phyloP scores from a whole-genome alignment of 164 flowering plant genomes.

The Litsea cubeba region DNA sequence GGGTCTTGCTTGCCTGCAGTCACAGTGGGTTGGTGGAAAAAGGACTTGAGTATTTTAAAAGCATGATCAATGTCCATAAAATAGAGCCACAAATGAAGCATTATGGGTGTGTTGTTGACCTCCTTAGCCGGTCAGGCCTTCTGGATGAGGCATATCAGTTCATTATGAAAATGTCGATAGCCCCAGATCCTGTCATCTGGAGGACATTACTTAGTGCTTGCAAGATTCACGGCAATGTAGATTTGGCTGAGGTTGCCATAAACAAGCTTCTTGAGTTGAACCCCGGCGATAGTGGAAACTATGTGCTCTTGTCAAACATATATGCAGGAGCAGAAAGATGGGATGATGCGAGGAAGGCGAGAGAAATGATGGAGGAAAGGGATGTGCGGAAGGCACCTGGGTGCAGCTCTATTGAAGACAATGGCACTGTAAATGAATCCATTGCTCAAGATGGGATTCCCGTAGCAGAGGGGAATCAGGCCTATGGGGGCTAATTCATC shows the following conservation, averaged over 20 bases:
- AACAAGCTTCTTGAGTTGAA: constrained; percentile 53
- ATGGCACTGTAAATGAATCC: constrained; percentile 3
- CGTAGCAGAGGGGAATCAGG: background rate
- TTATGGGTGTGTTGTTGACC: constrained; percentile 72
- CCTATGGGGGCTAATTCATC: background rate
- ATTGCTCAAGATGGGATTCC: background rate
- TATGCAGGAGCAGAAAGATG: constrained; percentile 62
- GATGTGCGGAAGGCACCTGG: constrained; percentile 51
- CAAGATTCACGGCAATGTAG: constrained; percentile 49
- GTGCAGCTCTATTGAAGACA: constrained; percentile 46
- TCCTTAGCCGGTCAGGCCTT: constrained; percentile 56
- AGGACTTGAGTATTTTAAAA: constrained; percentile 49
- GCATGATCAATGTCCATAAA: constrained; percentile 44
- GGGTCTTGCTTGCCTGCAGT: constrained; percentile 59
- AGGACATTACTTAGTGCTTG: constrained; percentile 64
- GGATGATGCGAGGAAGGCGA: constrained; percentile 44
- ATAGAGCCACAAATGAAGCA: constrained; percentile 63
- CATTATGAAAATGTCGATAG: constrained; percentile 43
- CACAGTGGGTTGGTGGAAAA: constrained; percentile 62
- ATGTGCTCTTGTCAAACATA: constrained; percentile 50
- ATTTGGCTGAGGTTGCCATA: constrained; percentile 46
- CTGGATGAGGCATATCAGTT: constrained; percentile 51
- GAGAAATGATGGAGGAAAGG: constrained; percentile 43
- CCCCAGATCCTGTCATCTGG: constrained; percentile 54
- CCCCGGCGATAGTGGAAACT: constrained; percentile 52